Evolutionary conservation across 2,329 filamentous ascomycete genomes (phyloP).

Genomic region (Colletotrichum sp.): DNA sequence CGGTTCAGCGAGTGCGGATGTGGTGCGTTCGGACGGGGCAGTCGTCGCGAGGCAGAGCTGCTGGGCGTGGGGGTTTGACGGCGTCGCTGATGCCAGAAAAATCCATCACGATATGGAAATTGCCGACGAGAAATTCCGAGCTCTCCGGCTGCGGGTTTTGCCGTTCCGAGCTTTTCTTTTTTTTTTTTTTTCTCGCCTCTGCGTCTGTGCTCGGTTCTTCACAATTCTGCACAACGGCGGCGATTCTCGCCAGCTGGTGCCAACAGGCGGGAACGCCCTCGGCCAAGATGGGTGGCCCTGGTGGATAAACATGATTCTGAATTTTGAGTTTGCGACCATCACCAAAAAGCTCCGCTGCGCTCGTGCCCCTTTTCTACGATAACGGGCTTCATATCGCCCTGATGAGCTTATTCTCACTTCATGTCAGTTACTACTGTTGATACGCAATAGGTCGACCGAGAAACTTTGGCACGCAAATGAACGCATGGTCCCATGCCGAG

Average conservation of each 20-base stretch:
- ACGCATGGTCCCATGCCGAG: background rate
- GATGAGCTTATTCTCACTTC: background rate
- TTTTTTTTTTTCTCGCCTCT: background rate
- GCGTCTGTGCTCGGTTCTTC: background rate
- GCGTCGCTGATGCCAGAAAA: slow-evolving; percentile 7
- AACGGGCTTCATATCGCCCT: background rate
- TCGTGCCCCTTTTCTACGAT: background rate
- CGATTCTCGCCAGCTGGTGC: background rate
- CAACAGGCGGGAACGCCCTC: background rate
- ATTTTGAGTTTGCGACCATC: slow-evolving; percentile 6
- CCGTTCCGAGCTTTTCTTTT: background rate
- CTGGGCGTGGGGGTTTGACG: background rate
- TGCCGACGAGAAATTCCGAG: slow-evolving; percentile 21
- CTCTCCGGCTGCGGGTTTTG: background rate
- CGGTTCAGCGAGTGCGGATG: background rate
- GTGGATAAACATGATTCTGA: background rate
- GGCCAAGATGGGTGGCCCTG: background rate
- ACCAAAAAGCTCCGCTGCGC: background rate
- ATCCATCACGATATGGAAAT: slow-evolving; percentile 6
- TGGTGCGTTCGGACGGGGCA: background rate
- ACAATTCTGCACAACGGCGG: background rate
- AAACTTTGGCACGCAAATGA: background rate
- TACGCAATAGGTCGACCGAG: background rate
- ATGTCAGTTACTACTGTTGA: background rate
- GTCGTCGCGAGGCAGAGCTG: slow-evolving; percentile 5